phyloP scores from a whole-genome alignment of 306 rosid species.

The Trichosanthes cucumerina region DNA sequence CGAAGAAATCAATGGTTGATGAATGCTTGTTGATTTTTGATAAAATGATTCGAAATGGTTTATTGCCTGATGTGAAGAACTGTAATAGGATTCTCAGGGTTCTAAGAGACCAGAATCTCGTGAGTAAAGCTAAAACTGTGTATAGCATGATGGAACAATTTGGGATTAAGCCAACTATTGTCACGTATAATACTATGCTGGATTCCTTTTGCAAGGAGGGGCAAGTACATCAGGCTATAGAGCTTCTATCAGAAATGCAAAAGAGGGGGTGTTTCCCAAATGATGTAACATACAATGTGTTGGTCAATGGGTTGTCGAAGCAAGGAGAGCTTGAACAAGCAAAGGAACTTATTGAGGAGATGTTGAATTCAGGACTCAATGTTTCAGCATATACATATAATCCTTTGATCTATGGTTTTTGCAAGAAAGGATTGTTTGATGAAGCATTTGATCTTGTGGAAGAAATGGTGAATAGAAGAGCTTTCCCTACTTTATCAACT shows the following conservation, averaged over 20 bases:
- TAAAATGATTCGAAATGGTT: slow-evolving; percentile 43
- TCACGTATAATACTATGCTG: slow-evolving; percentile 60
- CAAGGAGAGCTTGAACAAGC: slow-evolving; percentile 51
- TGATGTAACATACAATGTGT: slow-evolving; percentile 47
- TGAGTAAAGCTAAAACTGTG: slow-evolving; percentile 31
- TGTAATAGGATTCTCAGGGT: slow-evolving; percentile 68
- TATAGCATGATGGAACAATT: slow-evolving; percentile 42
- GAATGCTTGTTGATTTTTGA: slow-evolving; percentile 36
- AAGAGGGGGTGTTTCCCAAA: slow-evolving; percentile 31
- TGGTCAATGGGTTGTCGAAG: slow-evolving; percentile 57
- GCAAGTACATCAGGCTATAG: slow-evolving; percentile 39
- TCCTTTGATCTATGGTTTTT: slow-evolving; percentile 50
- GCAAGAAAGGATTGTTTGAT: slow-evolving; percentile 35
- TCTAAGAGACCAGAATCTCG: slow-evolving; percentile 36
- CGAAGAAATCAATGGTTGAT: slow-evolving; percentile 40
- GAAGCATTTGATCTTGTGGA: slow-evolving; percentile 35
- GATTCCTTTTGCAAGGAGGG: slow-evolving; percentile 59
- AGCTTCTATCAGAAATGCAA: slow-evolving; percentile 44
- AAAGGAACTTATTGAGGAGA: slow-evolving; percentile 33
- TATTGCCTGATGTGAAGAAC: slow-evolving; percentile 57
- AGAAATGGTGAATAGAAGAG: slow-evolving; percentile 50
- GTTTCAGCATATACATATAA: slow-evolving; percentile 51
- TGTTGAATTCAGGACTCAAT: slow-evolving; percentile 36
- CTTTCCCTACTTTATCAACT: slow-evolving; percentile 38
- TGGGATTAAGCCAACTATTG: slow-evolving; percentile 44